Evolutionary conservation across 257 asterid species (phyloP), one percentile per base, ranked within the genome.

Genomic region (Marsdenia floribunda): DNA sequence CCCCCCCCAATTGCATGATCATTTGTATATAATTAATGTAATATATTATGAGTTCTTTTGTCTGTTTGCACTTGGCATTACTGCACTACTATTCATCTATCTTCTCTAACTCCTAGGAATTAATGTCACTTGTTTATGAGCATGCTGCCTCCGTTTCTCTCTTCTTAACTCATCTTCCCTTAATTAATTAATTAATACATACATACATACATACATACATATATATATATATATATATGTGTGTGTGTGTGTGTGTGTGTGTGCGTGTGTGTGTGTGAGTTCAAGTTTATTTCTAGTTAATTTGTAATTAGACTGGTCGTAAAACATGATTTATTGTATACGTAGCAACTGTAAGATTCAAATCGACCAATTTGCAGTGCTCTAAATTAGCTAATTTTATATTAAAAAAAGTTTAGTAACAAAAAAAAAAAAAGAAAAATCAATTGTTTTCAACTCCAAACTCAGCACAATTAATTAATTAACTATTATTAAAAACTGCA

Each of bases 61-160:
- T 87, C 92, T 3, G 46, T 75, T 82, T 63, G 77, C 55, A 11
- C 76, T 86, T 86, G 90, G 80, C 85, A 58, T 76, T 76, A 64
- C 71, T 78, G 80, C 85, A 58, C 77, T 76, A 64, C 71, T 78
- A 72, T 75, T 73, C 79, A 5, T 38, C 8, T 44, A 11, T 53
- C 77, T 78, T 18, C 73, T 75, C 82, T 69, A 77, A 86, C 78
- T 73, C 75, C 81, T 68, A 82, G 71, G 78, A 74, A 72, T 54
- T 4, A 9, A 0, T 53, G 22, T 77, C 70, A 47, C 40, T 26
- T 15, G 63, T 44, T 40, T 58, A 21, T 44, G 6, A 52, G 52
- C 64, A 71, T 52, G 49, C 58, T 47, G 37, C 24, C 22, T 15
- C 4, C 11, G 47, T 15, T 4, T 37, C n/a, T 4, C 10, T 63